Evolutionary conservation across 2,329 filamentous ascomycete species (phyloP).

Genomic region (Onygena corvina): DNA sequence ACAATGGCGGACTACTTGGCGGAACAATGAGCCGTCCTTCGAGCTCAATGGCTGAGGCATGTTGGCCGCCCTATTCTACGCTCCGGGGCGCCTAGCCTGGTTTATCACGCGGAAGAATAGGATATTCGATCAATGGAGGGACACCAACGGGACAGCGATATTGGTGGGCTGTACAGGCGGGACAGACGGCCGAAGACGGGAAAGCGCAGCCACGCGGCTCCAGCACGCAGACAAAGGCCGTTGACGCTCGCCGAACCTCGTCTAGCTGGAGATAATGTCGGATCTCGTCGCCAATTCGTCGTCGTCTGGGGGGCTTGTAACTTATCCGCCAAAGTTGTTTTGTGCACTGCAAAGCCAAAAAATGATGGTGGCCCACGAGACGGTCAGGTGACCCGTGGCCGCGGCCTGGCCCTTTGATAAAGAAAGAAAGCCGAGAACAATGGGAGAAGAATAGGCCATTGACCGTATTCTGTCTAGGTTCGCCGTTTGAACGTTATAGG

Average conservation of each 20-base stretch:
- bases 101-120: neutral
- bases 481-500: too few relatives aligned
- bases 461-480: too few relatives aligned
- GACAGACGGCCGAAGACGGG: neutral
- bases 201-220: neutral
- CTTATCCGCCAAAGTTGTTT: neutral
- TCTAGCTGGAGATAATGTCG: neutral
- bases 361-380: neutral
- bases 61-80: conserved; percentile 18
- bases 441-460: conserved; percentile 2
- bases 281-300: neutral
- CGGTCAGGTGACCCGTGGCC: neutral
- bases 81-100: conserved; percentile 2
- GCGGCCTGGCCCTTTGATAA: conserved; percentile 1
- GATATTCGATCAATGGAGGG: neutral
- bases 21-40: conserved; percentile 90
- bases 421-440: conserved; percentile 3
- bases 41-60: conserved; percentile 44
- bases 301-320: neutral
- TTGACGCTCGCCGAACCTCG: neutral
- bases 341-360: neutral
- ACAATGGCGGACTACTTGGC: conserved; percentile 88
- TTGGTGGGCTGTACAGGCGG: conserved; percentile 1
- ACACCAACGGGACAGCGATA: neutral
- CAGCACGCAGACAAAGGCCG: neutral